Percentiles rank a stretch among this genome's conserved stretches.
phyloP scores from a whole-genome alignment of 345 rosid genomes.

The Trapa bicornis region DNA sequence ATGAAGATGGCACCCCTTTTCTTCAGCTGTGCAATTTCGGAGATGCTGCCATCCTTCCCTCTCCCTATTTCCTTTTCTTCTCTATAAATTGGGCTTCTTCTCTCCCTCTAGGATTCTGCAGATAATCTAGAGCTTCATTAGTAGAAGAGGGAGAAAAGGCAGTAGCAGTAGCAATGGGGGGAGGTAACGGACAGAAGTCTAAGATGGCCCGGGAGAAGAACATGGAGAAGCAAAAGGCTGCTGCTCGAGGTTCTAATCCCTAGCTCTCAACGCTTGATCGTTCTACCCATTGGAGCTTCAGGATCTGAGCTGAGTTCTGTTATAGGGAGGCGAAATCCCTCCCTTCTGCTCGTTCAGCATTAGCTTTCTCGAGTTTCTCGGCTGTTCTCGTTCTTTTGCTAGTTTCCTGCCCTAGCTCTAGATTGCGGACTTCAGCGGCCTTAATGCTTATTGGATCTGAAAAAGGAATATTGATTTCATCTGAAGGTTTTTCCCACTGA shows the following conservation, averaged over 20 bases:
- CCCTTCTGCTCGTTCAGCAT: neutral
- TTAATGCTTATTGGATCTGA: too few relatives aligned
- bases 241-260: constrained; percentile 18
- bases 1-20: neutral
- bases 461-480: too few relatives aligned
- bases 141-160: neutral
- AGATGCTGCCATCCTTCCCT: neutral
- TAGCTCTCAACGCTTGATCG: neutral
- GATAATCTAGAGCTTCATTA: neutral
- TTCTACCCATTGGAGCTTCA: neutral
- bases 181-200: constrained; percentile 56
- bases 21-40: neutral
- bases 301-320: neutral
- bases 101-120: neutral
- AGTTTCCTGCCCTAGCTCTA: too few relatives aligned
- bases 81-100: neutral
- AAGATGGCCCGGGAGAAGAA: constrained; percentile 50
- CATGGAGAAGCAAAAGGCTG: constrained; percentile 37
- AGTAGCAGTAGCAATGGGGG: constrained; percentile 28
- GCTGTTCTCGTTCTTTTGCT: neutral
- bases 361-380: too few relatives aligned
- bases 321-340: too few relatives aligned
- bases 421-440: too few relatives aligned
- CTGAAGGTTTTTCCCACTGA: too few relatives aligned
- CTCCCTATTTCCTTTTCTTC: neutral